Conservation (phyloP, 2,329 filamentous ascomycete genomes). For the Fusarium miscanthi region DNA sequence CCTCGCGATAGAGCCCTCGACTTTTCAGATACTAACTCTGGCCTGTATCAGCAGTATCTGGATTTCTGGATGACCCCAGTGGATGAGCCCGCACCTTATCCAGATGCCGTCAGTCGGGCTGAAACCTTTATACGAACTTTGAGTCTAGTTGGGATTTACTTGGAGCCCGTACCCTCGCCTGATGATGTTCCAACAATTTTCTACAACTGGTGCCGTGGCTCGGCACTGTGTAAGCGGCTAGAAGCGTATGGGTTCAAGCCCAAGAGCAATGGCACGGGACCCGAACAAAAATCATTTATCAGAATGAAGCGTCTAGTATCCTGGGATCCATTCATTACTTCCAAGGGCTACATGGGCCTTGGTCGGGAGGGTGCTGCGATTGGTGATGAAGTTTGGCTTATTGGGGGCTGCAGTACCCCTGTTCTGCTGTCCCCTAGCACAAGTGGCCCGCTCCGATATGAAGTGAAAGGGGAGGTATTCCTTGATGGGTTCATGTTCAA, state of each 20-base stretch:
- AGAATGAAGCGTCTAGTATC: background rate
- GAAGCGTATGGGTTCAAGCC: background rate
- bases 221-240: background rate
- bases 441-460: background rate
- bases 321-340: background rate
- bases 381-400: background rate
- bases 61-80: background rate
- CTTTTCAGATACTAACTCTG: background rate
- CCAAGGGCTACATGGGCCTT: background rate
- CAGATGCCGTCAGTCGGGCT: background rate
- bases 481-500: background rate
- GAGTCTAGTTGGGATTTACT: background rate
- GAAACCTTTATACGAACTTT: background rate
- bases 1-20: background rate
- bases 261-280: background rate
- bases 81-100: background rate
- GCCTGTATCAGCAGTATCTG: background rate
- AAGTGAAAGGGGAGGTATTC: background rate
- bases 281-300: background rate
- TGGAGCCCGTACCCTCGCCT: background rate
- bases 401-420: background rate
- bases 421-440: background rate
- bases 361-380: background rate
- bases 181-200: background rate
- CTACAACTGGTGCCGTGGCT: background rate